These are phyloP conservation scores for Deinandra increscens DNA, from an alignment of 129 eudicot species.

Conservation along the genomic window DNA sequence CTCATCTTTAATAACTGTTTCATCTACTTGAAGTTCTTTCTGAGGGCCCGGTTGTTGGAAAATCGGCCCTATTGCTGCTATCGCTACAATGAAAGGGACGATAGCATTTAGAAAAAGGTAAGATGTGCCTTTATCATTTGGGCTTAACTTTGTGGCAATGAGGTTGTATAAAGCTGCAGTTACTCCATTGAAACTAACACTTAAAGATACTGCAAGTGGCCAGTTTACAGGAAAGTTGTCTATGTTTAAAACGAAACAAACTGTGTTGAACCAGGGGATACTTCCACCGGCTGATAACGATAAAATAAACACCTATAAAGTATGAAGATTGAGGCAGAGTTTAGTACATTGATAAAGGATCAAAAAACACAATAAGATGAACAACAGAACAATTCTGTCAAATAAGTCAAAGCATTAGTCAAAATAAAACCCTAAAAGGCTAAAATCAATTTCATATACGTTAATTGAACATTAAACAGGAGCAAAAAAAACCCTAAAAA, in stretches of 20 bases:
- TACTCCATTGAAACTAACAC: constrained; percentile 70
- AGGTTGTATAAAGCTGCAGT: constrained; percentile 70
- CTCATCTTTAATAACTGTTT: constrained; percentile 31
- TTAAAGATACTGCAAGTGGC: constrained; percentile 61
- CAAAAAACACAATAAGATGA: too few relatives aligned
- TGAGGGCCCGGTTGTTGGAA: constrained; percentile 37
- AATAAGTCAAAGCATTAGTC: not conserved
- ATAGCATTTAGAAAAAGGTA: constrained; percentile 67
- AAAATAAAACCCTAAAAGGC: not conserved
- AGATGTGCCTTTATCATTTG: constrained; percentile 29
- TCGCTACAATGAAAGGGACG: constrained; percentile 50
- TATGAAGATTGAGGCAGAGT: not conserved
- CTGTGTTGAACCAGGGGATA: constrained; percentile 82
- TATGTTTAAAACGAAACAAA: constrained; percentile 63
- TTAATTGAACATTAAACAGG: not conserved
- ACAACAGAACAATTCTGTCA: too few relatives aligned
- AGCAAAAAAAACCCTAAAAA: not conserved
- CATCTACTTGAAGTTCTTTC: constrained; percentile 28
- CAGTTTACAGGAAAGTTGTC: constrained; percentile 49
- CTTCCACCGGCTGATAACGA: constrained; percentile 64
- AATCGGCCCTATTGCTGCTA: constrained; percentile 39
- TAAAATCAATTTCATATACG: too few relatives aligned
- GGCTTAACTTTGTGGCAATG: constrained; percentile 46
- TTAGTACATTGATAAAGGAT: constrained; percentile 4
- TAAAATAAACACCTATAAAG: constrained; percentile 46